Percentiles rank a stretch among this genome's conserved stretches.
Conservation (phyloP, 371 early-diverging fungal species). For the Parasitella parasitica region DNA sequence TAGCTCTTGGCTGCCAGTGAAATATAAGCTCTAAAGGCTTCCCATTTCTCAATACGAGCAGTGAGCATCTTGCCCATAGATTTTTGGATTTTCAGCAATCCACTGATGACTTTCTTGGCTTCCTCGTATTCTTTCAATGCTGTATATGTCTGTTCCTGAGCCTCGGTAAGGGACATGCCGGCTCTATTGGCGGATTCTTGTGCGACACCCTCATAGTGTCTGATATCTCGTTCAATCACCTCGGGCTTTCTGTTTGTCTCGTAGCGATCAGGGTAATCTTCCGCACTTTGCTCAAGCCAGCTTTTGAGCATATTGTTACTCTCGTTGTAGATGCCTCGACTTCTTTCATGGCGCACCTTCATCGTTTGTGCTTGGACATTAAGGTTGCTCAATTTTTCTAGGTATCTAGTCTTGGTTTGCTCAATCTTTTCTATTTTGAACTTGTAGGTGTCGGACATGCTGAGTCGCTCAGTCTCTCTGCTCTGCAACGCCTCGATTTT, state of each 20-base stretch:
- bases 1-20: constrained; percentile 68
- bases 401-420: neutral
- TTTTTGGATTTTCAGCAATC: constrained; percentile 41
- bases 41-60: constrained; percentile 66
- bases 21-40: constrained; percentile 70
- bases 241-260: constrained; percentile 44
- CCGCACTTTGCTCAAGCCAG: constrained; percentile 49
- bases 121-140: constrained; percentile 52
- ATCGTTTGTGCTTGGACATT: neutral
- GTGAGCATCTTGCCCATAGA: constrained; percentile 53
- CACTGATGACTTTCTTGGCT: constrained; percentile 58
- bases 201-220: neutral
- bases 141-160: constrained; percentile 49
- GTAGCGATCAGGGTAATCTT: constrained; percentile 68
- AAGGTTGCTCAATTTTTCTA: neutral
- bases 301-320: constrained; percentile 22
- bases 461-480: constrained; percentile 11
- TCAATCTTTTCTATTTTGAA: constrained; percentile 10
- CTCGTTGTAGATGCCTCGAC: neutral
- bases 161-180: constrained; percentile 54
- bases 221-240: constrained; percentile 51
- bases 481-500: constrained; percentile 7
- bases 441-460: neutral
- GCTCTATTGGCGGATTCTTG: neutral
- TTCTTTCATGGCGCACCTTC: constrained; percentile 2